Percentiles rank a stretch among this genome's conserved stretches.
Conservation (phyloP, 2,329 filamentous ascomycete species). For the Fusarium kyushuense region DNA sequence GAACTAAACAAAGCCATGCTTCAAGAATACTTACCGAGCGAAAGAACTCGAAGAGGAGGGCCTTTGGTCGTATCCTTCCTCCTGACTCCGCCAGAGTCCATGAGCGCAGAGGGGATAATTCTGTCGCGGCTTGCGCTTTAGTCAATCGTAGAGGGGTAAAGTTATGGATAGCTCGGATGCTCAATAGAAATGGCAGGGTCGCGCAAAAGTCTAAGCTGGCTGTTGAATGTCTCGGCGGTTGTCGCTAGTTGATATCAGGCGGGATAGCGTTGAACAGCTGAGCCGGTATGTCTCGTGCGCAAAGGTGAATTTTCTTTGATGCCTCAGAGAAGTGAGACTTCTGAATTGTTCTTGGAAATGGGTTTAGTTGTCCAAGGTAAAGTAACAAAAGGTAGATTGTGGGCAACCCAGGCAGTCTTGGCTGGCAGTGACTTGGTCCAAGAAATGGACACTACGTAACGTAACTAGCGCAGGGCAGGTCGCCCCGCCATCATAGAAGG, state of each 20-base stretch:
- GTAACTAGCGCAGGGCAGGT: constrained; percentile 23
- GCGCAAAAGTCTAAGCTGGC: constrained; percentile 15
- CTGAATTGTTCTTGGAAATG: constrained; percentile 1
- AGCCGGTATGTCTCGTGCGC: constrained; percentile 29
- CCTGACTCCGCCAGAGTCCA: constrained; percentile 71
- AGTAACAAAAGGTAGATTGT: constrained; percentile 17
- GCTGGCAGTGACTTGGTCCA: constrained; percentile 21
- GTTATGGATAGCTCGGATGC: neutral
- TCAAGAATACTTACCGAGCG: constrained; percentile 73
- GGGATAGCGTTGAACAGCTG: constrained; percentile 13
- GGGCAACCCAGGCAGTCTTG: constrained; percentile 33
- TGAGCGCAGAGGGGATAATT: constrained; percentile 47
- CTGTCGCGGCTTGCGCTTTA: constrained; percentile 31
- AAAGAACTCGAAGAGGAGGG: constrained; percentile 90
- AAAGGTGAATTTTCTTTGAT: constrained; percentile 23
- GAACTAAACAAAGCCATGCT: neutral
- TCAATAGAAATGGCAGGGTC: constrained; percentile 13
- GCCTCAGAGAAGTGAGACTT: constrained; percentile 31
- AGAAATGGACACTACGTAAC: constrained; percentile 43
- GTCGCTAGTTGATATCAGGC: constrained; percentile 32
- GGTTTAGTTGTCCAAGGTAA: constrained; percentile 14
- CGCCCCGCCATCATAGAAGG: constrained; percentile 32
- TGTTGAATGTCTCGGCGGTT: constrained; percentile 3
- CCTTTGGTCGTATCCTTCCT: constrained; percentile 97
- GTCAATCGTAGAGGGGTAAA: constrained; percentile 5